Conservation (phyloP, 306 rosid species). For the Inga leiocalycina region DNA sequence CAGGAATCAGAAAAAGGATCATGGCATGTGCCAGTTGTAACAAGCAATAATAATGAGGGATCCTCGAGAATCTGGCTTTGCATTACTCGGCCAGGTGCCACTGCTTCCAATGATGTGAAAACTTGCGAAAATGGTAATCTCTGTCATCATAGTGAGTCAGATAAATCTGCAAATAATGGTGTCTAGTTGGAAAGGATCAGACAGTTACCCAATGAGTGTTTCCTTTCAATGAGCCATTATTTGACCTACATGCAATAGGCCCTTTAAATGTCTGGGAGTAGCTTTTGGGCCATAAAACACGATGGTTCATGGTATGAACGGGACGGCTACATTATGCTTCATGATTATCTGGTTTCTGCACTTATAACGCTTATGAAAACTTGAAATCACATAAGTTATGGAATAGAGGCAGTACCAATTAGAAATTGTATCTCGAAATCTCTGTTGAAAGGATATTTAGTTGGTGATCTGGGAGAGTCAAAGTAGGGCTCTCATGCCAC, state of each 20-base stretch:
- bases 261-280: not conserved
- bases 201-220: constrained; percentile 2
- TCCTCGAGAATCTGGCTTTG: constrained; percentile 75
- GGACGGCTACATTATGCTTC: not conserved
- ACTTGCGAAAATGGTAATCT: constrained; percentile 32
- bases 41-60: constrained; percentile 40
- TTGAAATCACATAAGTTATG: not conserved
- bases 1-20: constrained; percentile 85
- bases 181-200: constrained; percentile 32
- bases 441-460: not conserved
- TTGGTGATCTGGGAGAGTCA: not conserved
- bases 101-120: constrained; percentile 27
- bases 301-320: not conserved
- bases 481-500: not conserved
- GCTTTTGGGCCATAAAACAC: not conserved
- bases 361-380: not conserved
- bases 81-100: constrained; percentile 52
- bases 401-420: not conserved
- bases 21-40: constrained; percentile 81
- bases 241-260: not conserved
- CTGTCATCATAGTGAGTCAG: constrained; percentile 27
- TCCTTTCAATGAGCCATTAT: too few relatives aligned
- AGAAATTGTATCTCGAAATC: not conserved
- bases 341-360: not conserved
- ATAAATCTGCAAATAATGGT: constrained; percentile 18